Evolutionary conservation across 306 rosid species (phyloP).

Genomic region (Begonia fuchsioides): DNA sequence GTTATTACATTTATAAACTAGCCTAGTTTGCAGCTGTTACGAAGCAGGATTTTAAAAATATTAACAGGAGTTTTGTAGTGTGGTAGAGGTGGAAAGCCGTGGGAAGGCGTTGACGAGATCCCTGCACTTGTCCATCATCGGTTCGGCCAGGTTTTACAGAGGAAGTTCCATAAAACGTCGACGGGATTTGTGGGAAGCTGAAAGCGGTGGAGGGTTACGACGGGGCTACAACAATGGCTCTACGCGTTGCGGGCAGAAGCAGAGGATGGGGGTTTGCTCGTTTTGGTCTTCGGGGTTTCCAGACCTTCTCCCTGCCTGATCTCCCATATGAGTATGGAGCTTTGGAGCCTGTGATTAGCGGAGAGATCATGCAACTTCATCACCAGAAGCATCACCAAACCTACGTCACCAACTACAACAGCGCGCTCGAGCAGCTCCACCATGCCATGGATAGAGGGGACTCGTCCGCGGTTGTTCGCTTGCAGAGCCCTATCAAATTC

Average conservation of each 20-base stretch:
- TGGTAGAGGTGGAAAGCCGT: no score
- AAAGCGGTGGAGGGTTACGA: no score
- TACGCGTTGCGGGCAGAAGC: conserved; percentile 4
- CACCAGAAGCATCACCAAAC: conserved; percentile 94
- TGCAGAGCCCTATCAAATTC: conserved; percentile 37
- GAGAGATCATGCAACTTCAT: conserved; percentile 83
- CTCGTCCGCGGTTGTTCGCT: conserved; percentile 11
- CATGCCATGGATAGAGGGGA: conserved; percentile 48
- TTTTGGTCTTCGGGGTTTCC: conserved; percentile 26
- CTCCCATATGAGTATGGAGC: conserved; percentile 80
- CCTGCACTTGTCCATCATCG: no score
- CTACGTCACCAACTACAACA: conserved; percentile 79
- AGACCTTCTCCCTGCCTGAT: conserved; percentile 66
- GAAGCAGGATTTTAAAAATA: no score
- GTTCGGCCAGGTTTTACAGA: no score
- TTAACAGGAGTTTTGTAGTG: no score
- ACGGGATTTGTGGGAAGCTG: no score
- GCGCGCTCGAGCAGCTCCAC: conserved; percentile 79
- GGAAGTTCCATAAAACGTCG: no score
- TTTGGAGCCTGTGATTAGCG: conserved; percentile 77
- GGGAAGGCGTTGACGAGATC: no score
- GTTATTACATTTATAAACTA: no score
- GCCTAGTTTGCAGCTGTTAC: no score
- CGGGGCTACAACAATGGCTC: no score
- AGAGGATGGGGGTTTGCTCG: conserved; percentile 7